These are phyloP conservation scores for Myochromella boudieri DNA, from an alignment of 768 basidiomycete species.

Conservation along the genomic window DNA sequence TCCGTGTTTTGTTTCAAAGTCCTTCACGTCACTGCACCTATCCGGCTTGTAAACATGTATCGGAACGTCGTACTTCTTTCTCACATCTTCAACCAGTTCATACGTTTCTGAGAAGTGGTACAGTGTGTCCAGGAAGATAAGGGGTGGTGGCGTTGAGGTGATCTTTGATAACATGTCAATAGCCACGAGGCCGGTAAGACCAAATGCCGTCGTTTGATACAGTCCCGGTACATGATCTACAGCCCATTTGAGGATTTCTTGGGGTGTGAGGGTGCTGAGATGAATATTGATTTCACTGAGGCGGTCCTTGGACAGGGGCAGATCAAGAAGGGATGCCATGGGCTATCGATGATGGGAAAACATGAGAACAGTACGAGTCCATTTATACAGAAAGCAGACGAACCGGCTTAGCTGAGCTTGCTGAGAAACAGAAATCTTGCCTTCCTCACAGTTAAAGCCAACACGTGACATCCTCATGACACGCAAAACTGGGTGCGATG, in stretches of 20 bases:
- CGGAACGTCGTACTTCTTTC: constrained; percentile 66
- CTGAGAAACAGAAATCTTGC: background rate
- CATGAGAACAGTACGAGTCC: constrained; percentile 5
- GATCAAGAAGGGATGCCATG: constrained; percentile 39
- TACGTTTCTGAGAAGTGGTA: constrained; percentile 96
- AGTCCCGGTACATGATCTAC: constrained; percentile 75
- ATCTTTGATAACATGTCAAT: constrained; percentile 93
- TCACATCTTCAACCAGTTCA: constrained; percentile 81
- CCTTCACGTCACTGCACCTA: constrained; percentile 60
- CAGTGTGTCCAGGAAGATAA: constrained; percentile 96
- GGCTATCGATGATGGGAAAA: background rate
- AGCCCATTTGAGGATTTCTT: constrained; percentile 87
- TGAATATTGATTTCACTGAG: constrained; percentile 72
- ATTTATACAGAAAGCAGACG: constrained; percentile 11
- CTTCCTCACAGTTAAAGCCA: too few relatives aligned
- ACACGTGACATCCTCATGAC: too few relatives aligned
- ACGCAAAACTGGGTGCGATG: too few relatives aligned
- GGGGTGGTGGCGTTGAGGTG: constrained; percentile 64
- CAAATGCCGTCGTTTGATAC: constrained; percentile 95
- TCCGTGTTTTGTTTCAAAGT: constrained; percentile 82
- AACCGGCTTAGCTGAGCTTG: constrained; percentile 7
- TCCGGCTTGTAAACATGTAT: constrained; percentile 81
- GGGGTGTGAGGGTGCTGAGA: constrained; percentile 70
- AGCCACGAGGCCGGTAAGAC: constrained; percentile 90
- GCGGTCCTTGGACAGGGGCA: constrained; percentile 58